Base-by-base conservation (phyloP, 495 filamentous ascomycete genomes). In the Xylaria scruposa region DNA sequence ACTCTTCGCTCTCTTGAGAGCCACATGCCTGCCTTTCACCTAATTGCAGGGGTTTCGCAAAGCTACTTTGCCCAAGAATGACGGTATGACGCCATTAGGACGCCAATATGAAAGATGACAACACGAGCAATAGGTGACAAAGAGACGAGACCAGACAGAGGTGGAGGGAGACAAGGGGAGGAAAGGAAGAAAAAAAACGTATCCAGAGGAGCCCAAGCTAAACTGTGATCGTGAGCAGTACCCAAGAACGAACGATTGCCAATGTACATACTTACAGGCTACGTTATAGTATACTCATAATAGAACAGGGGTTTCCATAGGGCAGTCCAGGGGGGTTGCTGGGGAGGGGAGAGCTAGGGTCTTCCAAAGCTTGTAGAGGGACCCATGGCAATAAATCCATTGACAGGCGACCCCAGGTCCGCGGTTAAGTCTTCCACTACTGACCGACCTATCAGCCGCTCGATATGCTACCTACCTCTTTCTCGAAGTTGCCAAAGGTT, bases 361-460 rank as follows among this genome's bases (percentile, higher is more conserved):
- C 33, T 38, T 63, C 59, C 24, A n/a, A 62, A 54, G 46, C 58
- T 40, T 26, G 15, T 61, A 40, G 68, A 29, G 54, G 24, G 58
- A 70, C 33, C 54, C 68, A 59, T 33, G 53, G 33, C 46, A 61
- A 62, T 49, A 70, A 38, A 38, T 38, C 64, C 59, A 56, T 46
- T 21, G 59, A 56, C 59, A 21, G 59, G 68, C 33, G 58, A 54
- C 68, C 59, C 68, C 47, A 51, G 64, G 38, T 36, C 68, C 60
- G 49, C 67, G 67, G 53, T 26, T 69, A 69, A 69, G 67, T 47
- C 42, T 36, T 69, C 46, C 42, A 13, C 54, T 24, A 47, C 67
- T 54, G 67, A 59, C 67, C 67, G 67, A 59, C 67, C 67, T 69
- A 69, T 69, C 67, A 69, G 24, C 67, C 67, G 67, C 42, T 61